Evolutionary conservation across 2,329 filamentous ascomycete genomes (phyloP).

Genomic region (Pseudophaeomoniella oleicola): DNA sequence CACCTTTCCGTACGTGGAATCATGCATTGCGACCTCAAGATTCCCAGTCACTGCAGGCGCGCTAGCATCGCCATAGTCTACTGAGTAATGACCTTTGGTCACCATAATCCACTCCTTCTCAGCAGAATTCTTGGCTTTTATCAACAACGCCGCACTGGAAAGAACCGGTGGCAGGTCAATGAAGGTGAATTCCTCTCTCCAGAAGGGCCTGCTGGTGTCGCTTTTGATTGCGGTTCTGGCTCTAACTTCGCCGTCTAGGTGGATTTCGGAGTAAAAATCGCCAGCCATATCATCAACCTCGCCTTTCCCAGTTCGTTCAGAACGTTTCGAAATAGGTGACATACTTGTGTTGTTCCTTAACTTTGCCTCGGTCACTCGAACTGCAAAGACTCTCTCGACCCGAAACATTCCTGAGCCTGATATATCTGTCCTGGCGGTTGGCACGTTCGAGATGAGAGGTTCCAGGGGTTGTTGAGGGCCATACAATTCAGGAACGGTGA

Average conservation of each 20-base stretch:
- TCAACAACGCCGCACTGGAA: slow-evolving; percentile 28
- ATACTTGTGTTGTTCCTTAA: slow-evolving; percentile 25
- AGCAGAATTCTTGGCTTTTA: slow-evolving; percentile 30
- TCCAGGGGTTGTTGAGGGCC: slow-evolving; percentile 37
- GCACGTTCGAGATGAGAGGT: slow-evolving; percentile 27
- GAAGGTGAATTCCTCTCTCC: slow-evolving; percentile 34
- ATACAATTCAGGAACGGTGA: slow-evolving; percentile 84
- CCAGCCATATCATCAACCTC: slow-evolving; percentile 10
- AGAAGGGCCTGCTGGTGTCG: slow-evolving; percentile 30
- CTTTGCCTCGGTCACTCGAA: slow-evolving; percentile 49
- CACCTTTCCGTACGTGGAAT: slow-evolving; percentile 41
- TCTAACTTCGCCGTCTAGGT: slow-evolving; percentile 32
- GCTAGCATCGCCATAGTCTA: slow-evolving; percentile 24
- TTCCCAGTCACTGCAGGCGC: slow-evolving; percentile 26
- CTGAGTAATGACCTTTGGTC: slow-evolving; percentile 26
- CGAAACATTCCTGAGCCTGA: slow-evolving; percentile 47
- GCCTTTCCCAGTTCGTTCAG: slow-evolving; percentile 6
- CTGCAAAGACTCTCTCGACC: slow-evolving; percentile 45
- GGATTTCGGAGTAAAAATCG: slow-evolving; percentile 33
- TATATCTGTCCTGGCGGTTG: slow-evolving; percentile 14
- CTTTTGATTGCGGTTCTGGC: slow-evolving; percentile 33
- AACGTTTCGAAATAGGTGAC: slow-evolving; percentile 18
- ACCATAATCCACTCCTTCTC: slow-evolving; percentile 36
- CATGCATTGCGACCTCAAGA: slow-evolving; percentile 31
- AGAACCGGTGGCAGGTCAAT: slow-evolving; percentile 31